Conservation (phyloP, 305 asterid species). For the Coffea humblotiana region DNA sequence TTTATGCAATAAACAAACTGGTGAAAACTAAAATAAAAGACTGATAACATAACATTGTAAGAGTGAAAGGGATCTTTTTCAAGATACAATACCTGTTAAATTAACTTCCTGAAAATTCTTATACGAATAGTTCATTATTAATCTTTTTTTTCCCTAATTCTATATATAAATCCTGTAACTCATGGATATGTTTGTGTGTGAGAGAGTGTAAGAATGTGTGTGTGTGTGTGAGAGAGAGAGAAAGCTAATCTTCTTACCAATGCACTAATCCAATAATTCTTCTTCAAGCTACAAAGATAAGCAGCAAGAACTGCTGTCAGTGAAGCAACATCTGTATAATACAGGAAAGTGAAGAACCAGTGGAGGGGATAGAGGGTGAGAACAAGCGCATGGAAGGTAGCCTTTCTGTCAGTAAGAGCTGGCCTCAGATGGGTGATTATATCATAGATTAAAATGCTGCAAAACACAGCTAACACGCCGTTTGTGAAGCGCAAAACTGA, state of each 20-base stretch:
- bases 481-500: conserved; percentile 73
- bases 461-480: conserved; percentile 69
- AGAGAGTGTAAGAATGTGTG: too few relatives aligned
- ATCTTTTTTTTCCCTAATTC: neutral
- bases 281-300: conserved; percentile 70
- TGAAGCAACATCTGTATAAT: conserved; percentile 92
- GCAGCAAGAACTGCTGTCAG: conserved; percentile 81
- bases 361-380: conserved; percentile 86
- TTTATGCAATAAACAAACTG: neutral
- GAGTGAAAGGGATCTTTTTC: neutral
- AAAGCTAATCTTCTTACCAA: conserved; percentile 54
- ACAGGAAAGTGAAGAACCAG: conserved; percentile 91
- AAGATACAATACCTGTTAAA: neutral
- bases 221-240: neutral
- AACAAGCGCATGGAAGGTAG: conserved; percentile 63
- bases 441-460: conserved; percentile 71
- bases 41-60: neutral
- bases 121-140: neutral
- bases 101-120: neutral
- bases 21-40: neutral
- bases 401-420: conserved; percentile 64
- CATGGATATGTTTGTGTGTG: too few relatives aligned
- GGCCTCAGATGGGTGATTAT: conserved; percentile 66
- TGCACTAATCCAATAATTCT: conserved; percentile 70
- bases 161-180: too few relatives aligned